These are phyloP conservation scores for Thalassiosira mediterranea DNA, from an alignment of 352 stramenopile species.

Conservation along the genomic window DNA sequence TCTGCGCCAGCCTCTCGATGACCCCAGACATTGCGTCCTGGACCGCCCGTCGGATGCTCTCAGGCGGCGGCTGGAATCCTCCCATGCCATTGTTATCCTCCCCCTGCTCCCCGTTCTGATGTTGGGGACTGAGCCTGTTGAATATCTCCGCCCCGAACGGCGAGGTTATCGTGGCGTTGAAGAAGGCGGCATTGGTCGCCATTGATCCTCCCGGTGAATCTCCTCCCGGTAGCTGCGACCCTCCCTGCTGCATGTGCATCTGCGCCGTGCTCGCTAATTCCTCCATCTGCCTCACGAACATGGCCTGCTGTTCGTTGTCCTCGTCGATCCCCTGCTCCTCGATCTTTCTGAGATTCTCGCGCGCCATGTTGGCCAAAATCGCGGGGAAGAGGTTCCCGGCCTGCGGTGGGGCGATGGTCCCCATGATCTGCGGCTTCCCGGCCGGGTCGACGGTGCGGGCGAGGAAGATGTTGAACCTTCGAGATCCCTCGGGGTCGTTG, in stretches of 20 bases:
- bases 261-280: slow-evolving; percentile 45
- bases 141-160: slow-evolving; percentile 55
- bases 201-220: slow-evolving; percentile 1
- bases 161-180: slow-evolving; percentile 56
- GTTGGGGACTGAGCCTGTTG: slow-evolving; percentile 16
- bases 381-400: slow-evolving; percentile 82
- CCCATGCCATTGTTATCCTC: slow-evolving; percentile 21
- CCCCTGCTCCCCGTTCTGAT: slow-evolving; percentile 31
- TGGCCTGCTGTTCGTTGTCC: slow-evolving; percentile 50
- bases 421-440: slow-evolving; percentile 77
- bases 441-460: slow-evolving; percentile 66
- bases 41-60: slow-evolving; percentile 72
- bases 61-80: slow-evolving; percentile 48
- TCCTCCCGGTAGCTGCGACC: not conserved
- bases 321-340: slow-evolving; percentile 48
- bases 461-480: slow-evolving; percentile 85
- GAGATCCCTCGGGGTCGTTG: slow-evolving; percentile 81
- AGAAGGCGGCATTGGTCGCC: slow-evolving; percentile 40
- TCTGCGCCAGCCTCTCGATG: slow-evolving; percentile 73
- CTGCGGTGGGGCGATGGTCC: slow-evolving; percentile 78
- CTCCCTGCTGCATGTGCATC: slow-evolving; percentile 6
- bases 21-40: slow-evolving; percentile 77
- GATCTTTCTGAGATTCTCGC: slow-evolving; percentile 55
- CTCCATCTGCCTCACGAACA: slow-evolving; percentile 61
- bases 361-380: slow-evolving; percentile 79